Evolutionary conservation across 1,284 basidiomycete species (phyloP), one percentile per base, ranked within the genome.

Genomic region (Marasmius sp.): DNA sequence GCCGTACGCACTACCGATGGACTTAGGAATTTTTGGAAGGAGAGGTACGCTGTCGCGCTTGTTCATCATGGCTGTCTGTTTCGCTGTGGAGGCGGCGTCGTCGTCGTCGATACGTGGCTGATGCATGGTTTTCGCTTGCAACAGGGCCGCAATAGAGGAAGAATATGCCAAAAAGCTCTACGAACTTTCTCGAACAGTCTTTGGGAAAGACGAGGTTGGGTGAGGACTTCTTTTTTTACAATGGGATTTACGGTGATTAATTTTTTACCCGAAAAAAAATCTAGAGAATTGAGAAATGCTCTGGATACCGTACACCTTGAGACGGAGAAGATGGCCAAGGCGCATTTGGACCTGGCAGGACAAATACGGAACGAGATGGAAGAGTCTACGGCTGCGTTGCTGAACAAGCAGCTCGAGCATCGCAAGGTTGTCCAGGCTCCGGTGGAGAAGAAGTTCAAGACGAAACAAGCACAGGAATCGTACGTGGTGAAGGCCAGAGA

Each of bases 201-300:
- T 92, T 6, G 90, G 91, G 1, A 77, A 78, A 65, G 87, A 90
- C 68, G 91, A 93, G 76, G 87, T 89, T 48, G 90, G 87, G 82
- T 86, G 61, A 53, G 79, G 73, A 27, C 10, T 38, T 38, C 51
- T 41, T 37, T 27, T 59, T 45, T 36, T 33, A 36, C 51, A 49
- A 37, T 37, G 51, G 47, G 50, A 37, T 43, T 57, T 37, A 54
- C 52, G 52, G 33, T 33, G 34, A 36, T 64, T 41, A 45, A 11
- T 45, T 34, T 14, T 45, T 36, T 18, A 8, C 11, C 47, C 41
- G 38, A 37, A 62, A 49, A 48, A 47, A 38, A 47, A 16, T 60
- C 38, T 59, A 85, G 87, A 6, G 85, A 88, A 45, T 78, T 90
- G 20, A 81, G 83, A 20, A 77, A 78, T 41, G 81, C 86, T 0